These are phyloP conservation scores for Vitis amurensis DNA, from an alignment of 164 flowering plant genomes.

Conservation along the genomic window DNA sequence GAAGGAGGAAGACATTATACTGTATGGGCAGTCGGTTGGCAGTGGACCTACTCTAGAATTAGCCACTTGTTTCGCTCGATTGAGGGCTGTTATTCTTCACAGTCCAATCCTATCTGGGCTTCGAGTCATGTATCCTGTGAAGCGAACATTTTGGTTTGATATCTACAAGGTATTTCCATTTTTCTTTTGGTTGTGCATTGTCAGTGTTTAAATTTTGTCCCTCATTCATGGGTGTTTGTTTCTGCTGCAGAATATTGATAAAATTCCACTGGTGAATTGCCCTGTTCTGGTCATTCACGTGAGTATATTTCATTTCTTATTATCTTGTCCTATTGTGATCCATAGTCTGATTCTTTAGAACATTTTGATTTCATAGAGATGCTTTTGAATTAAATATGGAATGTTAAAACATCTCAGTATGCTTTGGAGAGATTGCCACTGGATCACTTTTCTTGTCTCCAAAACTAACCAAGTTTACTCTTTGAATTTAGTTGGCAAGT, in stretches of 20 bases:
- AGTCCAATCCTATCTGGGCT: slow-evolving; percentile 87
- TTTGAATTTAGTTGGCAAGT: neutral
- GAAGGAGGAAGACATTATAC: slow-evolving; percentile 75
- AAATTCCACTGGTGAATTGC: slow-evolving; percentile 60
- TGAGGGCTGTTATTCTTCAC: slow-evolving; percentile 89
- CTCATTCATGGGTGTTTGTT: slow-evolving; percentile 1
- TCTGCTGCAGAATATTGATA: slow-evolving; percentile 76
- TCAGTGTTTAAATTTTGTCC: neutral
- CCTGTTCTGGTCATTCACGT: slow-evolving; percentile 93
- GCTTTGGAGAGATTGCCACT: no score
- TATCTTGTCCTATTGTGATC: neutral
- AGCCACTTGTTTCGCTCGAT: slow-evolving; percentile 54
- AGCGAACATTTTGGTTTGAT: slow-evolving; percentile 85
- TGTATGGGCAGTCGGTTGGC: slow-evolving; percentile 97
- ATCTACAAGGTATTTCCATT: slow-evolving; percentile 68
- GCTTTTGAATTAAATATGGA: no score
- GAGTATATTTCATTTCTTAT: slow-evolving; percentile 34
- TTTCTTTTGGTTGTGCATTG: neutral
- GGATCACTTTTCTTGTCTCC: neutral
- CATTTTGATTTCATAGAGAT: no score
- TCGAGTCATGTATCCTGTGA: slow-evolving; percentile 88
- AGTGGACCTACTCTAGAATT: slow-evolving; percentile 92
- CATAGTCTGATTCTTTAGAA: no score
- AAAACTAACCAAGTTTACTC: neutral
- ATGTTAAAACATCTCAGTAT: no score